Base-by-base conservation (phyloP, 257 asterid species). In the Solanum etuberosum region DNA sequence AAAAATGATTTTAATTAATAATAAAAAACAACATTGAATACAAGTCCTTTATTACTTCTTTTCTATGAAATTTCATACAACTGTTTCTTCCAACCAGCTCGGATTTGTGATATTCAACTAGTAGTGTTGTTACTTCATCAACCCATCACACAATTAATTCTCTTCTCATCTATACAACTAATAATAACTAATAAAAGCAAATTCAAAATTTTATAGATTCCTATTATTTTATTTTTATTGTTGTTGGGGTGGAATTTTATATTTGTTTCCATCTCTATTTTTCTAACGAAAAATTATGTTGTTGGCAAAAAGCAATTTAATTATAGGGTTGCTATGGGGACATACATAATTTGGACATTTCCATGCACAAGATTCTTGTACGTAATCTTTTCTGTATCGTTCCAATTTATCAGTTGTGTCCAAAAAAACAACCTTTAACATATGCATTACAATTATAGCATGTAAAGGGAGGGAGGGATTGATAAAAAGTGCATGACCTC, bases 171-270 rank as follows among this genome's bases (percentile, higher is more conserved):
- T 54, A 20, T 7, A 54, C 25, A 54, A 54, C 4, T 54, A 18
- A 18, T 11, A 43, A 43, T n/a, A n/a, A n/a, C n/a, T n/a, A n/a
- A 2, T 20, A 18, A 54, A 20, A 54, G 11, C 63, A 54, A 18
- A 54, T 54, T 54, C 11, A 18, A 18, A 6, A 6, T 20, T 54
- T 54, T 54, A 18, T 54, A 54, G 63, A 54, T 54, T 54, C 1
- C n/a, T 18, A 9, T 51, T 51, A 0, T 48, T 1, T 54, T 51
- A 6, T 2, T 7, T 7, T 1, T 1, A 0, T 18, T 18, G 6
- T 51, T 51, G 9, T 16, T 51, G 23, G 9, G 23, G n/a, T 51
- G n/a, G n/a, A 51, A 51, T 51, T 6, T 1, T 2, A 6, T 51
- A 7, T 51, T 51, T 18, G 61, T 51, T 51, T 51, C n/a, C n/a